Conservation (phyloP, 768 basidiomycete genomes). For the Lepiota brunneoincarnata region DNA sequence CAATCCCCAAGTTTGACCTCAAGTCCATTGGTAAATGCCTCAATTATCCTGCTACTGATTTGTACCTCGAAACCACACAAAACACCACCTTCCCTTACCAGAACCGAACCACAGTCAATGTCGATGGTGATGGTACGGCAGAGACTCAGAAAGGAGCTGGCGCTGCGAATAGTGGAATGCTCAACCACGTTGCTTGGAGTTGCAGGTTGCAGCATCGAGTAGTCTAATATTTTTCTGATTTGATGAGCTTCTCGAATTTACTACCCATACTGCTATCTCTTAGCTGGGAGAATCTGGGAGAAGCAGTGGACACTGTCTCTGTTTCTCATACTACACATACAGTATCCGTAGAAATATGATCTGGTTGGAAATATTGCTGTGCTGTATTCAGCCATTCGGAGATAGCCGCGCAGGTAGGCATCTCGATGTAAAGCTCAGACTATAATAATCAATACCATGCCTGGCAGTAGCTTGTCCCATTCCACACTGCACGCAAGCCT, state of each 20-base stretch:
- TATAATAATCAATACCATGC: too few relatives aligned
- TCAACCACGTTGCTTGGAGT: not conserved
- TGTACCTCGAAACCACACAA: slow-evolving; percentile 82
- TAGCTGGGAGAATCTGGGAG: too few relatives aligned
- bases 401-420: slow-evolving; percentile 5
- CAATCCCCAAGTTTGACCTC: slow-evolving; percentile 63
- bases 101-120: slow-evolving; percentile 33
- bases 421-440: too few relatives aligned
- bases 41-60: slow-evolving; percentile 55
- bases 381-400: slow-evolving; percentile 4
- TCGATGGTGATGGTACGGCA: slow-evolving; percentile 35
- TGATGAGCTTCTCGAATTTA: not conserved
- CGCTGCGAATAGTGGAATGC: slow-evolving; percentile 11
- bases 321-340: not conserved
- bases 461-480: slow-evolving; percentile 14
- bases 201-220: slow-evolving; percentile 3
- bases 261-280: not conserved
- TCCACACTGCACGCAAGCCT: not conserved
- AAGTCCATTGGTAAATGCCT: slow-evolving; percentile 80
- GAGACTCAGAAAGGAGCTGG: slow-evolving; percentile 29
- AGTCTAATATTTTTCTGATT: slow-evolving; percentile 1
- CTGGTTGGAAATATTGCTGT: too few relatives aligned
- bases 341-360: not conserved
- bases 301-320: too few relatives aligned
- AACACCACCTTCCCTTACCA: slow-evolving; percentile 65